These are phyloP conservation scores for Penicillium roqueforti DNA, from an alignment of 495 filamentous ascomycete genomes.

Conservation along the genomic window DNA sequence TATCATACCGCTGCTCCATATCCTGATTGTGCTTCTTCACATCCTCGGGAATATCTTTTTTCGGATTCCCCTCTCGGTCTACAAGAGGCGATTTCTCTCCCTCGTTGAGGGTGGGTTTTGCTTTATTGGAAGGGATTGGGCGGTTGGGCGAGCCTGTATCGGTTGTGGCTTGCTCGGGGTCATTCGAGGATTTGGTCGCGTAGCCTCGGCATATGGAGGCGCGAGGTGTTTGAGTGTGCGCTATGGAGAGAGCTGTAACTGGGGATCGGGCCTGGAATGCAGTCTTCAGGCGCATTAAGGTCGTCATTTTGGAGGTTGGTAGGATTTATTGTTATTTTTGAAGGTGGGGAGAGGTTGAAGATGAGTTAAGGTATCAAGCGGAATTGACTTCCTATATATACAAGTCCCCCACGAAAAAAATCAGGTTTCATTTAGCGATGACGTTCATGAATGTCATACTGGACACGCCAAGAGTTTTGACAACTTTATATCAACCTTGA, in stretches of 20 bases:
- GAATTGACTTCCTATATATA: neutral
- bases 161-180: neutral
- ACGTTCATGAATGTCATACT: constrained; percentile 21
- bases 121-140: constrained; percentile 37
- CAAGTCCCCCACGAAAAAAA: neutral
- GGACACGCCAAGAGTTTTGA: constrained; percentile 5
- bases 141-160: constrained; percentile 8
- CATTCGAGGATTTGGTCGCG: constrained; percentile 2
- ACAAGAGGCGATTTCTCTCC: constrained; percentile 30
- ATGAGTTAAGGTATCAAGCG: neutral
- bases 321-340: neutral
- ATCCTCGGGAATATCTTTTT: constrained; percentile 33
- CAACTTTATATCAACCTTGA: neutral
- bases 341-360: neutral
- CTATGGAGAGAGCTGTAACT: neutral
- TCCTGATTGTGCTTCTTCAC: constrained; percentile 41
- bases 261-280: constrained; percentile 2
- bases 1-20: constrained; percentile 34
- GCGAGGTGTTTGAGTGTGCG: neutral
- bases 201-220: constrained; percentile 4
- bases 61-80: constrained; percentile 27
- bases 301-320: constrained; percentile 9
- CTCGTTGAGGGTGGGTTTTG: constrained; percentile 34
- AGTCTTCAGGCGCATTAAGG: constrained; percentile 5
- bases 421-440: constrained; percentile 9